Percentiles rank a stretch among this genome's conserved stretches.
Evolutionary conservation across 164 flowering plant genomes (phyloP).

Genomic region (Tetrastigma voinierianum): DNA sequence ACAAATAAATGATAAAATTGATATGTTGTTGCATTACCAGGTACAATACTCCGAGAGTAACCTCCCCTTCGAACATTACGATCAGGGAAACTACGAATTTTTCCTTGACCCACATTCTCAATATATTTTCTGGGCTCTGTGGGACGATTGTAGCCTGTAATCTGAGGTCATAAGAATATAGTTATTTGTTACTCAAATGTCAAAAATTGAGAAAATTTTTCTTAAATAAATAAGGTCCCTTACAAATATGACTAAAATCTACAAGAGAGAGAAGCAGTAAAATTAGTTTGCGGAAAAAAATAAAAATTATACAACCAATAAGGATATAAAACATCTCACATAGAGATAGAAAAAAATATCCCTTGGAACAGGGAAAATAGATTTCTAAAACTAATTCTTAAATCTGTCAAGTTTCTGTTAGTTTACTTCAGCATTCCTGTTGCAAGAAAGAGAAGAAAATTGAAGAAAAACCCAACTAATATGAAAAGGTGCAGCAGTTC

Average conservation of each 20-base stretch:
- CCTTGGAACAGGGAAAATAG: too few species aligned
- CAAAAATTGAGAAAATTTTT: background rate
- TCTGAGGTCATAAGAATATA: conserved; percentile 34
- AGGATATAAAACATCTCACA: too few species aligned
- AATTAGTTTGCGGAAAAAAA: background rate
- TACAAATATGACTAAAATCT: background rate
- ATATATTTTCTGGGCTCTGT: conserved; percentile 35
- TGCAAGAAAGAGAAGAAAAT: too few species aligned
- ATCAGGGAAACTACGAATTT: conserved; percentile 30
- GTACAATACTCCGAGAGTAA: conserved; percentile 37
- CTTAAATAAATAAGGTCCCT: background rate
- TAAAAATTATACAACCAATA: background rate
- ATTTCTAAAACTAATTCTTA: too few species aligned
- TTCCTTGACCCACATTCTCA: conserved; percentile 34
- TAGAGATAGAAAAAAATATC: too few species aligned
- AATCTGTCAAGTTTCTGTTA: too few species aligned
- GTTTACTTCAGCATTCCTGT: too few species aligned
- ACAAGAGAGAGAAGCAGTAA: conserved; percentile 4
- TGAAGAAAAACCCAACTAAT: too few species aligned
- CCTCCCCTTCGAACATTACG: conserved; percentile 58
- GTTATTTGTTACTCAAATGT: background rate
- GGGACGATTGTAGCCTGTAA: conserved; percentile 30
- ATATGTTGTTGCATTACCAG: conserved; percentile 38
- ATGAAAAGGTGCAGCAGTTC: background rate
- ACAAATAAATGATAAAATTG: background rate